Percentiles rank a stretch among this genome's conserved stretches.
phyloP scores from a whole-genome alignment of 306 rosid species.

The Glycine tomentella region DNA sequence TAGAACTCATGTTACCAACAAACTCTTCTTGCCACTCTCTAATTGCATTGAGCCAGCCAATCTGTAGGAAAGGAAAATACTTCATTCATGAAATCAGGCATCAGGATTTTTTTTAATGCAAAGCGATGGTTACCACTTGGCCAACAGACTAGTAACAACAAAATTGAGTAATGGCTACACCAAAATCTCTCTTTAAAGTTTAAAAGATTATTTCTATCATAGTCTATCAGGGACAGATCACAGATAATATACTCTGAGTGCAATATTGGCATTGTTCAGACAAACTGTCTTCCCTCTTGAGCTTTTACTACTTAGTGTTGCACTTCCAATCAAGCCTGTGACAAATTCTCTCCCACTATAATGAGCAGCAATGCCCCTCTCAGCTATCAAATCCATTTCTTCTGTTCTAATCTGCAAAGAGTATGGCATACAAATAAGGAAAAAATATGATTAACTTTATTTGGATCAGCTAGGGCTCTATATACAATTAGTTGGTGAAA shows the following conservation, averaged over 20 bases:
- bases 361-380: slow-evolving; percentile 99
- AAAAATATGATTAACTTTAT: slow-evolving; percentile 29
- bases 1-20: slow-evolving; percentile 99
- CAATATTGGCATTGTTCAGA: slow-evolving; percentile 95
- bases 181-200: slow-evolving; percentile 29
- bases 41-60: slow-evolving; percentile 99
- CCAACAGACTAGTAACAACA: slow-evolving; percentile 12
- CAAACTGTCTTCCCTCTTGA: slow-evolving; percentile 85
- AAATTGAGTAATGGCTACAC: slow-evolving; percentile 30
- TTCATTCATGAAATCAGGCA: background rate
- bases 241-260: slow-evolving; percentile 87
- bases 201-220: slow-evolving; percentile 42
- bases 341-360: slow-evolving; percentile 84
- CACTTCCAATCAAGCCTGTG: slow-evolving; percentile 74
- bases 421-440: slow-evolving; percentile 35
- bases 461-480: slow-evolving; percentile 26
- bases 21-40: slow-evolving; percentile 99
- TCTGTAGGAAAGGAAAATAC: slow-evolving; percentile 65
- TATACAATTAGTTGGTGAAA: slow-evolving; percentile 30
- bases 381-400: slow-evolving; percentile 96
- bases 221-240: slow-evolving; percentile 31
- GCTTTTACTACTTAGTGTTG: slow-evolving; percentile 69
- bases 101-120: too few relatives aligned
- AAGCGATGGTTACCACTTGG: too few relatives aligned
- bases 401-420: slow-evolving; percentile 89